These are phyloP conservation scores for Grigorovia humatica DNA, from an alignment of 805 yeast species.

Conservation along the genomic window DNA sequence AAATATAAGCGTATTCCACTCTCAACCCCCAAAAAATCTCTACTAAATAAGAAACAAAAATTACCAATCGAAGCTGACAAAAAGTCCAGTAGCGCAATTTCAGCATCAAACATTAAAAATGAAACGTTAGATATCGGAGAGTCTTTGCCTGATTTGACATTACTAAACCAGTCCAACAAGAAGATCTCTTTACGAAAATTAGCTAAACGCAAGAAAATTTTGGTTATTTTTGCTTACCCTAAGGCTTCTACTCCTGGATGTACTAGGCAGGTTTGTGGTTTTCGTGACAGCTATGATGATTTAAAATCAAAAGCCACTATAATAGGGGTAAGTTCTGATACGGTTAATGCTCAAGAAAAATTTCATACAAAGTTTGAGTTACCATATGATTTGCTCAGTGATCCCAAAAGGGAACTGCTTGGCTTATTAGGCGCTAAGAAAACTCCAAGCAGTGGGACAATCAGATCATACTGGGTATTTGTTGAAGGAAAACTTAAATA, in stretches of 20 bases:
- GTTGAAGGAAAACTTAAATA: constrained; percentile 55
- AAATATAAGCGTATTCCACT: not conserved
- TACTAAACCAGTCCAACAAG: constrained; percentile 62
- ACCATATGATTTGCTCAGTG: constrained; percentile 66
- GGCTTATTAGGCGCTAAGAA: constrained; percentile 77
- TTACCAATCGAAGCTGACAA: constrained; percentile 5
- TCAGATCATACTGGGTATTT: constrained; percentile 89
- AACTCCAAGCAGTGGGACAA: constrained; percentile 54
- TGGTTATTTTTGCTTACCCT: constrained; percentile 71
- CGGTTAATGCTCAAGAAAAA: constrained; percentile 64
- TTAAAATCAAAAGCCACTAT: constrained; percentile 38
- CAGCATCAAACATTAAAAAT: not conserved
- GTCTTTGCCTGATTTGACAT: constrained; percentile 50
- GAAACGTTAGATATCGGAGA: constrained; percentile 39
- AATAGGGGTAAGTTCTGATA: constrained; percentile 76
- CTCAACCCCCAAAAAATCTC: not conserved
- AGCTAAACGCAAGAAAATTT: constrained; percentile 33
- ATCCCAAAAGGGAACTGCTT: constrained; percentile 60
- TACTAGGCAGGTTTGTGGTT: constrained; percentile 89
- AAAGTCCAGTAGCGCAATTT: not conserved
- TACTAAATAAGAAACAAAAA: constrained; percentile 9
- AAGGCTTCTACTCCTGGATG: constrained; percentile 94
- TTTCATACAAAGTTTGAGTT: constrained; percentile 66
- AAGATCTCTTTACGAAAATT: constrained; percentile 40
- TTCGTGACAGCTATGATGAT: constrained; percentile 49